Conservation (phyloP, 1,284 basidiomycete genomes). For the Sanghuangporus weigelae region DNA sequence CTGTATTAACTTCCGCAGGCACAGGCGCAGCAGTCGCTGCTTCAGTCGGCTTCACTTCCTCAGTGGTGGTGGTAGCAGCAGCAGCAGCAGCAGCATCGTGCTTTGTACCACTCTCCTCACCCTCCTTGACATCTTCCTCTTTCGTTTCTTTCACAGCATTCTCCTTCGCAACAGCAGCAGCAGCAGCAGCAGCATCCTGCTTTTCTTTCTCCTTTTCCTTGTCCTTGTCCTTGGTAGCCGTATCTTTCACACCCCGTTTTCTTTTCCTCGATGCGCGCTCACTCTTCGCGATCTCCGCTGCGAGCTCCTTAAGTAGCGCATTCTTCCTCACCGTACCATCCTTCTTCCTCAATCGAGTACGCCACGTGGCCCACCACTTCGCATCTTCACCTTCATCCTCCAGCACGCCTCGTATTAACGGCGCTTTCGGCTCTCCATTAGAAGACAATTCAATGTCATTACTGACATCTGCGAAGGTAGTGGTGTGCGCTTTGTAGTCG, state of each 20-base stretch:
- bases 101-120: slow-evolving; percentile 26
- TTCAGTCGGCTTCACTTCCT: slow-evolving; percentile 18
- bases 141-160: background rate
- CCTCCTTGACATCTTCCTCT: slow-evolving; percentile 23
- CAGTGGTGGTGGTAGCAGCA: slow-evolving; percentile 19
- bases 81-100: background rate
- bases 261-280: slow-evolving; percentile 29
- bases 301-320: slow-evolving; percentile 5
- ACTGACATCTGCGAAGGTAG: slow-evolving; percentile 19
- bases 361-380: slow-evolving; percentile 71
- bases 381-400: slow-evolving; percentile 46
- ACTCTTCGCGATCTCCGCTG: background rate
- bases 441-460: slow-evolving; percentile 1
- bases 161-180: slow-evolving; percentile 17
- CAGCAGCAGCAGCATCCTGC: slow-evolving; percentile 21
- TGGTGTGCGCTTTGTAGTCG: slow-evolving; percentile 69
- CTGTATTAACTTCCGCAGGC: slow-evolving; percentile 38
- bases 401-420: slow-evolving; percentile 37
- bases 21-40: background rate
- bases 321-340: slow-evolving; percentile 26
- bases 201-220: slow-evolving; percentile 18
- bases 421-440: background rate
- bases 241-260: slow-evolving; percentile 26
- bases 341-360: slow-evolving; percentile 43
- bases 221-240: background rate